Conservation (phyloP, 805 yeast species). For the Suhomyces xylopsoci region DNA sequence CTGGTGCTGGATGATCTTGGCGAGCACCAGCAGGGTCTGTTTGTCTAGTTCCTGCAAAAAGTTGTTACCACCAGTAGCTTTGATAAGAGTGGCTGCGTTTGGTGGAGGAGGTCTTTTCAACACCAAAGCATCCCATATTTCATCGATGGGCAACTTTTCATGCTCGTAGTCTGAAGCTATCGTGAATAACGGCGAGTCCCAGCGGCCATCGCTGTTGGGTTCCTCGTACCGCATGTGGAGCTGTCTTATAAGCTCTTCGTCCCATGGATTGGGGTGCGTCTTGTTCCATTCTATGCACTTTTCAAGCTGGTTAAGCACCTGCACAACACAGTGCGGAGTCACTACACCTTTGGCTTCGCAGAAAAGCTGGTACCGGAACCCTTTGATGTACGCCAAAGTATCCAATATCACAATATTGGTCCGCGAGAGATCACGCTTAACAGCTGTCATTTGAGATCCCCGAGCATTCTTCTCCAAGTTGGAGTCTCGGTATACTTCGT, state of each 20-base stretch:
- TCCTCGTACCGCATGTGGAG: slow-evolving; percentile 88
- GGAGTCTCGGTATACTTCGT: slow-evolving; percentile 67
- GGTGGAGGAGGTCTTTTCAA: slow-evolving; percentile 67
- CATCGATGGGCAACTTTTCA: slow-evolving; percentile 56
- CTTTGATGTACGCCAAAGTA: slow-evolving; percentile 85
- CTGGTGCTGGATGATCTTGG: slow-evolving; percentile 60
- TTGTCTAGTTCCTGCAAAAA: slow-evolving; percentile 77
- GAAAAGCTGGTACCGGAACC: slow-evolving; percentile 88
- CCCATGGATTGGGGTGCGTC: slow-evolving; percentile 51
- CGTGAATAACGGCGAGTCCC: slow-evolving; percentile 92
- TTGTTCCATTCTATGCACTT: slow-evolving; percentile 63
- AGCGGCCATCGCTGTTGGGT: slow-evolving; percentile 77
- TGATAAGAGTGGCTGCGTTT: slow-evolving; percentile 78
- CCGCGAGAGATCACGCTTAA: slow-evolving; percentile 72
- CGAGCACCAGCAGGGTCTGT: slow-evolving; percentile 62
- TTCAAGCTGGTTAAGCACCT: slow-evolving; percentile 67
- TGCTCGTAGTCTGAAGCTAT: slow-evolving; percentile 53
- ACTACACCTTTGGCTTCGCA: slow-evolving; percentile 87
- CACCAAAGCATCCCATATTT: slow-evolving; percentile 62
- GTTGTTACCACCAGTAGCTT: slow-evolving; percentile 73
- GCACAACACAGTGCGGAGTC: slow-evolving; percentile 81
- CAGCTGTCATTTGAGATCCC: slow-evolving; percentile 84
- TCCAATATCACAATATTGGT: slow-evolving; percentile 79
- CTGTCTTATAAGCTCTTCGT: slow-evolving; percentile 58
- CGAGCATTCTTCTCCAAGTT: slow-evolving; percentile 76